These are phyloP conservation scores for Ambrosia artemisiifolia DNA, from an alignment of 129 eudicot genomes.

Conservation along the genomic window DNA sequence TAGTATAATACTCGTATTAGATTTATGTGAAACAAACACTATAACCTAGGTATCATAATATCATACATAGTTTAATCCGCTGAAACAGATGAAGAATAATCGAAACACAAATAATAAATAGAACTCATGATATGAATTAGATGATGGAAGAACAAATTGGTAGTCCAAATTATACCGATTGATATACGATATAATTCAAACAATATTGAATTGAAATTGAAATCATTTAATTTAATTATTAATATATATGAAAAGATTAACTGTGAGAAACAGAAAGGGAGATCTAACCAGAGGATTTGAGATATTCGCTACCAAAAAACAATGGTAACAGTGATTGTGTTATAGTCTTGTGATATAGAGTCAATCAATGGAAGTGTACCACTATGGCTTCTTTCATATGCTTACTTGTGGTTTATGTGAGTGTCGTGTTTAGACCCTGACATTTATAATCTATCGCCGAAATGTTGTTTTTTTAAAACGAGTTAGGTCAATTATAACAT, in stretches of 20 bases:
- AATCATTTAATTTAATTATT: background rate
- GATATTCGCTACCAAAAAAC: conserved; percentile 21
- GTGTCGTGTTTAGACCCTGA: background rate
- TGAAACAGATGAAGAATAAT: background rate
- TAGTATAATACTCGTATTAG: background rate
- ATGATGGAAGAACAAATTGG: background rate
- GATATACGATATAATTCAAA: background rate
- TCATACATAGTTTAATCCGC: conserved; percentile 1
- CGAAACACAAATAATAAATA: conserved; percentile 10
- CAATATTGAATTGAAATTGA: conserved; percentile 14
- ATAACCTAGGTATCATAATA: conserved; percentile 1
- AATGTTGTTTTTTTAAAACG: too few relatives aligned
- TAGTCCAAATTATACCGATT: background rate
- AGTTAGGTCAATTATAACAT: too few relatives aligned
- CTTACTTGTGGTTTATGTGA: background rate
- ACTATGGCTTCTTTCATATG: conserved; percentile 23
- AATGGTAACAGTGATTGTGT: conserved; percentile 11
- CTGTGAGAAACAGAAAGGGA: background rate
- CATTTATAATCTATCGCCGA: background rate
- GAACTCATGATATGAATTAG: background rate
- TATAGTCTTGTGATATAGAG: conserved; percentile 20
- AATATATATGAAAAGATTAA: background rate
- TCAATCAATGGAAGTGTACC: conserved; percentile 19
- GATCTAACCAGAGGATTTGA: conserved; percentile 2
- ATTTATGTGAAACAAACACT: background rate